A percentile compares a stretch with the other conserved stretches of the same genome.
Evolutionary conservation across 192 early-diverging fungal genomes (phyloP).

Genomic region (Entophlyctis luteolus): DNA sequence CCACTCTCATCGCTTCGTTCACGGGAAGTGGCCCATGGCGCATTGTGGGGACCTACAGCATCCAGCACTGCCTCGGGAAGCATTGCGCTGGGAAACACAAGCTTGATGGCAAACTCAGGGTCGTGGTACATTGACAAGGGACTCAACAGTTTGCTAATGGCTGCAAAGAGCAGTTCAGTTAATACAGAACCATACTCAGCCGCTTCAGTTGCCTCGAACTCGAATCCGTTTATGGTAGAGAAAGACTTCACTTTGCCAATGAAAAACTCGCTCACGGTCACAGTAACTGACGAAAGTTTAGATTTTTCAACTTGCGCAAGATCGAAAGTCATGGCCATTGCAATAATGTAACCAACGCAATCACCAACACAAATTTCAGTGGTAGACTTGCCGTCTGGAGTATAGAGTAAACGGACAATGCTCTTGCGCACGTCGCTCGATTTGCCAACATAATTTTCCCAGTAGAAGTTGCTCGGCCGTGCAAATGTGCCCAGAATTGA

Average conservation of each 20-base stretch:
- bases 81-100: slow-evolving; percentile 8
- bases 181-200: not conserved
- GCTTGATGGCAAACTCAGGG: not conserved
- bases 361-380: not conserved
- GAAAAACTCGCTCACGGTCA: slow-evolving; percentile 4
- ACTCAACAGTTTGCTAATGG: not conserved
- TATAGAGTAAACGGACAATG: slow-evolving; percentile 2
- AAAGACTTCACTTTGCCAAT: not conserved
- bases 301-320: not conserved
- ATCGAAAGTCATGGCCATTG: slow-evolving; percentile 5
- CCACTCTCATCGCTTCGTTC: not conserved
- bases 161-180: not conserved
- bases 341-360: slow-evolving; percentile 20
- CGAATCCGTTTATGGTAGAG: not conserved
- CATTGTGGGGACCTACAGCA: not conserved
- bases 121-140: not conserved
- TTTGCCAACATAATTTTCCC: slow-evolving; percentile 2
- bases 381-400: not conserved
- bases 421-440: slow-evolving; percentile 1
- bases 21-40: not conserved
- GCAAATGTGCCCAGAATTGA: slow-evolving; percentile 19
- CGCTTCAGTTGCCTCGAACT: not conserved
- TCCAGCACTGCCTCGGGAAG: slow-evolving; percentile 17
- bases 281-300: not conserved
- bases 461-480: not conserved